phyloP scores from a whole-genome alignment of 176 grass and related monocot genomes.

The Carex cristatella region DNA sequence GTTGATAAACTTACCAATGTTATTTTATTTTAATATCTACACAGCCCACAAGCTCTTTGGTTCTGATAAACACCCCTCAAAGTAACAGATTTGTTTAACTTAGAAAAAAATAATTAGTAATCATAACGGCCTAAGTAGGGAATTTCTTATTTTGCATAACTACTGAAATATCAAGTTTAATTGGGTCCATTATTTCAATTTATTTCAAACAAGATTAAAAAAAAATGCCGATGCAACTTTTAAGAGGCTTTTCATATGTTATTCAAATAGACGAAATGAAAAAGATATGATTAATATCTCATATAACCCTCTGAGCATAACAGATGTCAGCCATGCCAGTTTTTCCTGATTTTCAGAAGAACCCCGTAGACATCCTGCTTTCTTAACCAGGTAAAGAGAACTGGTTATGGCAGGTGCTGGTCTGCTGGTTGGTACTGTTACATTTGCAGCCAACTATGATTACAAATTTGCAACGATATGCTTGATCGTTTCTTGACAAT shows the following conservation, averaged over 20 bases:
- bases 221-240: not conserved
- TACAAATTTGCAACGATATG: not conserved
- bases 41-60: not conserved
- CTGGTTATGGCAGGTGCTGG: not conserved
- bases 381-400: not conserved
- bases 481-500: not conserved
- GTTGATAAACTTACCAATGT: slow-evolving; percentile 16
- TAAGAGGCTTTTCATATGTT: not conserved
- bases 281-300: not conserved
- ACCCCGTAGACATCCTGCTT: not conserved
- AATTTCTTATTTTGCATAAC: not conserved
- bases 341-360: not conserved
- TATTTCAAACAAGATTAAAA: not conserved
- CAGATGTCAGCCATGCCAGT: not conserved
- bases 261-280: not conserved
- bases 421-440: not conserved
- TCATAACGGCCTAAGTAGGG: too few relatives aligned
- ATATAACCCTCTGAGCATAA: not conserved
- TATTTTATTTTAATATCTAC: not conserved
- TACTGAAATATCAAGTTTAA: not conserved
- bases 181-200: not conserved
- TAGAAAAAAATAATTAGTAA: not conserved
- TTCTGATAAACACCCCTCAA: not conserved
- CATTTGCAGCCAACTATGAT: not conserved
- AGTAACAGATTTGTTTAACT: not conserved